Evolutionary conservation across 257 asterid genomes (phyloP), one percentile per base, ranked within the genome.

Genomic region (Echium plantagineum): DNA sequence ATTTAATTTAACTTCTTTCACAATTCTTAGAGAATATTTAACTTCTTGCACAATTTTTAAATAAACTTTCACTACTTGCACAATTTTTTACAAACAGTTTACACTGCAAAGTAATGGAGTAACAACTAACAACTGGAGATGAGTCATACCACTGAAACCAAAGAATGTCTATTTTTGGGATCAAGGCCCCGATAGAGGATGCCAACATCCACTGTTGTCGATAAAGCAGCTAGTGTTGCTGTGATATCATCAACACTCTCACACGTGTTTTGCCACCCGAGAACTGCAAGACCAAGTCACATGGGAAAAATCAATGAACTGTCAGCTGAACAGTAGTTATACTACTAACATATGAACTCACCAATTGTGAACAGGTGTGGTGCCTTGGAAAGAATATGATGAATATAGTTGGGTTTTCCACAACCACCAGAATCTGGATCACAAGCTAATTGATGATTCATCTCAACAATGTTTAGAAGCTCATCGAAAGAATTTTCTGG

Each of bases 211-310:
- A 89, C 78, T 76, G 84, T 94, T 62, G 95, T 91, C 52, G 95
- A 83, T 59, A 91, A 79, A 59, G 94, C 85, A 55, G 79, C 68
- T 75, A 91, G 69, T 64, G 98, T 88, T 16, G 85, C 80, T 68
- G 42, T 82, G 71, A 91, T 91, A 68, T 84, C 94, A 60, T 77
- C 83, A 59, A 84, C 85, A 54, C 80, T 82, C 83, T 91, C 98
- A 28, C 94, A 67, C 38, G 94, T 84, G 75, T 86, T 84, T 77
- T 91, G 95, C 98, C 98, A 91, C 48, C 98, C 98, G 69, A 91
- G 60, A 65, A 88, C 98, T 91, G 80, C 68, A 80, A 65, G 42
- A 62, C 62, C 57, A 68, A 69, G 66, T 61, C n/a, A 58, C 59
- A 54, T 52, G 18, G 18, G 20, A 21, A 19, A 5, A 47, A 54